Percentiles rank a stretch among this genome's conserved stretches.
phyloP scores from a whole-genome alignment of 805 yeast genomes.

The Metschnikowia continentalis region DNA sequence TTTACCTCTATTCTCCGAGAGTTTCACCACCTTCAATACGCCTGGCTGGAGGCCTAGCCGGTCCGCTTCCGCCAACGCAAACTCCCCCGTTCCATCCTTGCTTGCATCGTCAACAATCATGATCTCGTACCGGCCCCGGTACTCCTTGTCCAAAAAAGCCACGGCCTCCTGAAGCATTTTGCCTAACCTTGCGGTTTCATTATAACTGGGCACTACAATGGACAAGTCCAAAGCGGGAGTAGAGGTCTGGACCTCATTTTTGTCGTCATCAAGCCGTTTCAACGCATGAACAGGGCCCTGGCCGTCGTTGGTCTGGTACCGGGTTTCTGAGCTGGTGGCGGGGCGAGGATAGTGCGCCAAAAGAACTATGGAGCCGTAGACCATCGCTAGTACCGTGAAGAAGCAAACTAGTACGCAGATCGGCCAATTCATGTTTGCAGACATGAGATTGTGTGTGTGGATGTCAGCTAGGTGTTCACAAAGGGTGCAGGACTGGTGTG shows the following conservation, averaged over 20 bases:
- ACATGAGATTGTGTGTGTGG: not conserved
- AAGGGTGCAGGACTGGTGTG: not conserved
- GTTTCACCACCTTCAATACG: conserved; percentile 62
- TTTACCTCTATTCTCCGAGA: conserved; percentile 81
- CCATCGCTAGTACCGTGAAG: conserved; percentile 16
- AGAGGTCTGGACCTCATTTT: not conserved
- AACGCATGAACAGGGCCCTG: conserved; percentile 25
- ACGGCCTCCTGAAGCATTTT: conserved; percentile 70
- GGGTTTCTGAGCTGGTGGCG: conserved; percentile 49
- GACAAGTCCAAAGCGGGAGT: conserved; percentile 47
- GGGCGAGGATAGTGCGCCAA: conserved; percentile 64
- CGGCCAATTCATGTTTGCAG: not conserved
- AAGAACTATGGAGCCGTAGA: conserved; percentile 40
- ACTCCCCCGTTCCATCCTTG: conserved; percentile 69
- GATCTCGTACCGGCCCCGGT: conserved; percentile 57
- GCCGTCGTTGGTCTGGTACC: conserved; percentile 48
- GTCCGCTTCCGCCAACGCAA: conserved; percentile 60
- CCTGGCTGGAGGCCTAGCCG: conserved; percentile 50
- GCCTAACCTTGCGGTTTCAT: conserved; percentile 71
- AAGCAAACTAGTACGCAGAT: not conserved
- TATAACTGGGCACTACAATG: conserved; percentile 90
- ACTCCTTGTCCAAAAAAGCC: conserved; percentile 41
- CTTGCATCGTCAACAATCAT: conserved; percentile 92
- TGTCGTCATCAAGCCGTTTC: conserved; percentile 23
- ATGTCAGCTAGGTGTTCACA: conserved; percentile 1